Evolutionary conservation across 768 basidiomycete genomes (phyloP).

Genomic region (Pleurotus eryngii): DNA sequence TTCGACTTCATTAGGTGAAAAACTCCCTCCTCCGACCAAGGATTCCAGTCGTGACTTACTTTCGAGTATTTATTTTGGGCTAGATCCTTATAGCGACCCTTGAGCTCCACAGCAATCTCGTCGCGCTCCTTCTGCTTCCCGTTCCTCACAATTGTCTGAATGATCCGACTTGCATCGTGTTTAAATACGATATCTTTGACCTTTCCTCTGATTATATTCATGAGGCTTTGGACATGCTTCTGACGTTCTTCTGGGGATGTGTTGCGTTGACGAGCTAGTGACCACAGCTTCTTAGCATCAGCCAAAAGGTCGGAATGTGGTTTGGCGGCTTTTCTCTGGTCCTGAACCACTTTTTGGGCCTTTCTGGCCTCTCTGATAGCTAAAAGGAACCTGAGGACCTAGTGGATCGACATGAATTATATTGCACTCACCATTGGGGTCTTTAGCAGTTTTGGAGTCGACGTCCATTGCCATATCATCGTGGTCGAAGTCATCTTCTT

Average conservation of each 20-base stretch:
- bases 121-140: conserved; percentile 74
- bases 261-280: conserved; percentile 68
- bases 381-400: conserved; percentile 19
- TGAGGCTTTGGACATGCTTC: conserved; percentile 69
- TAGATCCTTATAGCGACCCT: conserved; percentile 74
- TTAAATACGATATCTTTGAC: conserved; percentile 86
- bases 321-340: conserved; percentile 73
- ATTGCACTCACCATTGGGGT: conserved; percentile 54
- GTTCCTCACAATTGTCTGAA: conserved; percentile 79
- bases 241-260: conserved; percentile 69
- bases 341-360: conserved; percentile 61
- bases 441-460: conserved; percentile 31
- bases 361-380: conserved; percentile 70
- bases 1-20: background rate
- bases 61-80: conserved; percentile 90
- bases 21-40: too few relatives aligned
- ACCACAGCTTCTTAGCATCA: conserved; percentile 78
- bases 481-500: conserved; percentile 28
- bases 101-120: conserved; percentile 79
- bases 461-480: conserved; percentile 30
- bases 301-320: conserved; percentile 69
- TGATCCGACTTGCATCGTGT: conserved; percentile 87
- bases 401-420: conserved; percentile 3
- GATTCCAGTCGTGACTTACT: conserved; percentile 34
- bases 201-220: conserved; percentile 73